Conservation (phyloP, 2,329 filamentous ascomycete genomes). For the Cordyceps pruinosa region DNA sequence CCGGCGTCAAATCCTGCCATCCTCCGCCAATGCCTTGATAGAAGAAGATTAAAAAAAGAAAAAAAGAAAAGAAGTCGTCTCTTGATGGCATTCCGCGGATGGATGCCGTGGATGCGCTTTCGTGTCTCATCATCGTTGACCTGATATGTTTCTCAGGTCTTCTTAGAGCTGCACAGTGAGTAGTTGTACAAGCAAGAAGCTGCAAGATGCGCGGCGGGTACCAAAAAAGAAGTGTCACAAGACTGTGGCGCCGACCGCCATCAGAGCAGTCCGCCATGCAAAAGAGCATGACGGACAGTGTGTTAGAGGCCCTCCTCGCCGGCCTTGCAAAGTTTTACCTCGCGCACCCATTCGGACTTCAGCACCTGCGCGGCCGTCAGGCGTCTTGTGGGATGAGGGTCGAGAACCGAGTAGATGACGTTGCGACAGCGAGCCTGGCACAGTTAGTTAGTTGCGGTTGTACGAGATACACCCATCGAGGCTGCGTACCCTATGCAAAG, state of each 20-base stretch:
- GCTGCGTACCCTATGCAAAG: conserved; percentile 76
- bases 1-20: background rate
- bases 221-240: background rate
- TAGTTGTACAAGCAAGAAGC: conserved; percentile 15
- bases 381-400: conserved; percentile 85
- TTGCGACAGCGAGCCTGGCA: conserved; percentile 87
- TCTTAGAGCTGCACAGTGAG: conserved; percentile 6
- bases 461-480: background rate
- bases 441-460: background rate
- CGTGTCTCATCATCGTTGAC: conserved; percentile 13
- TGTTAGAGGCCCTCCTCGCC: conserved; percentile 85
- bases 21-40: background rate
- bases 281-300: conserved; percentile 22
- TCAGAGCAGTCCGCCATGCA: conserved; percentile 24
- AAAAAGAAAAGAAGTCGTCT: conserved; percentile 10
- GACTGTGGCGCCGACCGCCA: conserved; percentile 8
- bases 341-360: conserved; percentile 96
- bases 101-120: background rate
- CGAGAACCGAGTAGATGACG: conserved; percentile 96
- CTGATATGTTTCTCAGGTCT: conserved; percentile 10
- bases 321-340: conserved; percentile 94
- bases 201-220: conserved; percentile 19
- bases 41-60: background rate
- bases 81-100: conserved; percentile 14
- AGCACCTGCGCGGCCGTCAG: conserved; percentile 95